Conservation (phyloP, 805 yeast species). For the Cephaloascus fragrans region DNA sequence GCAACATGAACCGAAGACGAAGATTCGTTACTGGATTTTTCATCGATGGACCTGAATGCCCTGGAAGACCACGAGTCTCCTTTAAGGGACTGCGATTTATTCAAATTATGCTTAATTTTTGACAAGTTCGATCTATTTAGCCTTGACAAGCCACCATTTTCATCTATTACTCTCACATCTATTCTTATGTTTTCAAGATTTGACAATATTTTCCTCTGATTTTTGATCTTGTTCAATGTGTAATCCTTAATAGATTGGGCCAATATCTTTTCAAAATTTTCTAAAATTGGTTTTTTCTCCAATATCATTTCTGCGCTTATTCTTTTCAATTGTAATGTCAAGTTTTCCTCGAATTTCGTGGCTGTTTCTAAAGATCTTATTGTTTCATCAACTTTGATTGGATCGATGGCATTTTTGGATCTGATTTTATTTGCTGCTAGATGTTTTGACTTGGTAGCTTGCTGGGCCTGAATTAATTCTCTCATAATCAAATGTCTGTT, state of each 20-base stretch:
- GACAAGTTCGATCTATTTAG: conserved; percentile 65
- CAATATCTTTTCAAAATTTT: conserved; percentile 47
- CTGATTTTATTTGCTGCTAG: conserved; percentile 64
- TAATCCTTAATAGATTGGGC: conserved; percentile 44
- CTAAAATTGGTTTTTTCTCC: conserved; percentile 55
- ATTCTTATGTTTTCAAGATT: conserved; percentile 62
- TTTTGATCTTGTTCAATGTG: conserved; percentile 68
- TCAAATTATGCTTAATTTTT: conserved; percentile 28
- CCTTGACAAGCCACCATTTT: conserved; percentile 71
- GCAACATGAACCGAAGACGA: conserved; percentile 5
- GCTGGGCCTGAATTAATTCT: conserved; percentile 73
- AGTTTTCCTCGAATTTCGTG: conserved; percentile 61
- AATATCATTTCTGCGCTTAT: conserved; percentile 78
- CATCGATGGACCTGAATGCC: conserved; percentile 19
- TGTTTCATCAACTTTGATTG: conserved; percentile 86
- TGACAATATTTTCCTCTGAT: conserved; percentile 71
- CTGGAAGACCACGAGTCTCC: conserved; percentile 37
- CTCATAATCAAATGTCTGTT: conserved; percentile 90
- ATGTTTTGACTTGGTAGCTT: conserved; percentile 59
- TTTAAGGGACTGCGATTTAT: conserved; percentile 28
- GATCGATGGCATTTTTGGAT: conserved; percentile 66
- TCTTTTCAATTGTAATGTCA: conserved; percentile 69
- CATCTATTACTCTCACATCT: conserved; percentile 68
- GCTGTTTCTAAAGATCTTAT: conserved; percentile 72
- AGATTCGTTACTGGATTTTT: conserved; percentile 1